These are phyloP conservation scores for Bodo saltans DNA, from an alignment of 78 protist species.

Conservation along the genomic window DNA sequence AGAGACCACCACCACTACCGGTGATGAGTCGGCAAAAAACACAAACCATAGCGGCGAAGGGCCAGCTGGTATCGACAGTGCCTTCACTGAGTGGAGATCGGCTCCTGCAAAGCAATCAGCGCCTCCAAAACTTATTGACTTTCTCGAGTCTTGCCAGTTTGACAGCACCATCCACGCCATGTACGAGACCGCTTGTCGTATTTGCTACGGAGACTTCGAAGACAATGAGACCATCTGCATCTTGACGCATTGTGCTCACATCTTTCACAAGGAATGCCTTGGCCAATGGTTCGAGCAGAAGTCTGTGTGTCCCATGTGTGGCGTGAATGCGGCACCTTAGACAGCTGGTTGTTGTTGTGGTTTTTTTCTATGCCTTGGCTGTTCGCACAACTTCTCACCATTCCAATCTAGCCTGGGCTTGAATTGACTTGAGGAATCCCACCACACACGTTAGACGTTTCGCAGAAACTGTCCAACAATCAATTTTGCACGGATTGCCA, in stretches of 20 bases:
- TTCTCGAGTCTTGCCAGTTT: no score
- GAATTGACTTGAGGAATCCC: no score
- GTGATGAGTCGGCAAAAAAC: no score
- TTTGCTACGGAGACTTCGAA: not conserved
- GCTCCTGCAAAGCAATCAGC: not conserved
- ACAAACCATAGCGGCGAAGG: no score
- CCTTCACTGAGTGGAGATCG: not conserved
- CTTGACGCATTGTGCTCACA: slow-evolving; percentile 44
- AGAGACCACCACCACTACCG: not conserved
- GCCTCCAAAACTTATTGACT: not conserved
- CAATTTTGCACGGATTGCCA: no score
- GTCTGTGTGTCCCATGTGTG: slow-evolving; percentile 48
- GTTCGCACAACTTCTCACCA: no score
- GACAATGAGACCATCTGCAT: not conserved
- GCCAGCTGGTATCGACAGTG: not conserved
- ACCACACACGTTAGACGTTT: no score
- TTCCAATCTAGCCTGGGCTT: no score
- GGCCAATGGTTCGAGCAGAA: slow-evolving; percentile 41
- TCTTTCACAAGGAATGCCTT: slow-evolving; percentile 44
- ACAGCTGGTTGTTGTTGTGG: no score
- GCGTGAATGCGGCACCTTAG: no score
- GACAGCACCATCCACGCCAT: not conserved
- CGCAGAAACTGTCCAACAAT: no score
- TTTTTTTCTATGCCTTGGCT: no score
- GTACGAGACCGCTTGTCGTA: not conserved